Base-by-base conservation (phyloP, 306 rosid species). In the Morella rubra region DNA sequence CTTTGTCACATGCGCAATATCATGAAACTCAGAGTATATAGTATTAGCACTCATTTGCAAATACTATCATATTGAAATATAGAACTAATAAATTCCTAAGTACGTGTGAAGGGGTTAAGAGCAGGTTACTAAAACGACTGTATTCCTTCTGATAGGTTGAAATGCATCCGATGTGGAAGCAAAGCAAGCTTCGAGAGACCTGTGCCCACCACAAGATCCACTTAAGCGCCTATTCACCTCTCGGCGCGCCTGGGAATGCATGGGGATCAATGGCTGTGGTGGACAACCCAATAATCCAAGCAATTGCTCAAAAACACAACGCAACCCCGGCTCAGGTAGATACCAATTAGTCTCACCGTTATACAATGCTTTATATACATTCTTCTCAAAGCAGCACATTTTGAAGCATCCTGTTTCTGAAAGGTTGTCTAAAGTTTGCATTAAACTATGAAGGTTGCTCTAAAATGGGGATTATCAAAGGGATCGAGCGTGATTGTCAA, bases 121-220 rank as follows among this genome's bases (percentile, higher is more conserved):
- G 3, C 41, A 27, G 0, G 9, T 62, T 40, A 8, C 69, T 37
- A 62, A 62, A 14, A n/a, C 12, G 15, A 62, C 6, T 15, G 9
- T 16, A 65, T 18, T 65, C 19, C 27, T 65, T 51, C 47, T 47
- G 46, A 2, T 40, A 93, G 98, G 96, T 89, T 79, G 98, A 93
- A 76, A 91, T 91, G 98, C 98, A 93, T 86, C 97, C 96, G 5
- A 78, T 92, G 93, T 94, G 98, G 98, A 89, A 88, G 82, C 97
- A 90, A 68, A 77, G 67, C 40, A 90, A 83, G 55, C 83, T 94
- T 0, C 60, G 93, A 72, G 86, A 79, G 77, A 82, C 81, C 2
- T 94, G 96, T 81, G 89, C 79, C 67, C 89, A 84, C 72, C 80
- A 89, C 81, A 83, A 77, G 15, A 86, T 92, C 85, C 98, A 94